Evolutionary conservation across 495 filamentous ascomycete genomes (phyloP).

Genomic region (Penicillium pulvis): DNA sequence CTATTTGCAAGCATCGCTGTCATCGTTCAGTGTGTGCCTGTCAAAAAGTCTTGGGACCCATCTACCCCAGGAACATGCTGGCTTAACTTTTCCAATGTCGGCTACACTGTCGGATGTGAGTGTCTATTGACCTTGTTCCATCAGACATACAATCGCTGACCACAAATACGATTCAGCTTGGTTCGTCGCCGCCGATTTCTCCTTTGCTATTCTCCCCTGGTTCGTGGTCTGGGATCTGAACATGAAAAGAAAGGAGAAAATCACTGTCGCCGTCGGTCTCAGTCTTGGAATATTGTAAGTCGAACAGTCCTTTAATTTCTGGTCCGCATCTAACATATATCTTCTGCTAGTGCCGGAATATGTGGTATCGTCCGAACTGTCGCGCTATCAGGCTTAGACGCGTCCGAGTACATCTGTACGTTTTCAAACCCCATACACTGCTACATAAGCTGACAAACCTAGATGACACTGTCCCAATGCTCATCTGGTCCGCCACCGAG

Average conservation of each 20-base stretch:
- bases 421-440: neutral
- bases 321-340: neutral
- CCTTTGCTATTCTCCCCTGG: slow-evolving; percentile 34
- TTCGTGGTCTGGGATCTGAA: slow-evolving; percentile 35
- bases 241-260: slow-evolving; percentile 35
- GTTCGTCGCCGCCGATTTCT: slow-evolving; percentile 30
- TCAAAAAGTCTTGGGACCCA: slow-evolving; percentile 28
- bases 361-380: slow-evolving; percentile 35
- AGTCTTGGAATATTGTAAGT: slow-evolving; percentile 32
- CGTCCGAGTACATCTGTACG: slow-evolving; percentile 31
- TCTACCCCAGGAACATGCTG: slow-evolving; percentile 22
- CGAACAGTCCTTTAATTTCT: neutral
- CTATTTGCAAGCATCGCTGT: slow-evolving; percentile 26
- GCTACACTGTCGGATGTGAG: slow-evolving; percentile 31
- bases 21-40: slow-evolving; percentile 28
- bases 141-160: neutral
- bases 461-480: slow-evolving; percentile 33
- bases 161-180: slow-evolving; percentile 16
- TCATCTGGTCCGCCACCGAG: slow-evolving; percentile 35
- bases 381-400: slow-evolving; percentile 23
- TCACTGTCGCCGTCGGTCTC: slow-evolving; percentile 29
- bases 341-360: slow-evolving; percentile 25
- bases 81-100: slow-evolving; percentile 32
- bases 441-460: neutral
- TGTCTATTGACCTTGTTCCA: neutral